These are phyloP conservation scores for Plenodomus lindquistii DNA, from an alignment of 2,329 filamentous ascomycete genomes.

Conservation along the genomic window DNA sequence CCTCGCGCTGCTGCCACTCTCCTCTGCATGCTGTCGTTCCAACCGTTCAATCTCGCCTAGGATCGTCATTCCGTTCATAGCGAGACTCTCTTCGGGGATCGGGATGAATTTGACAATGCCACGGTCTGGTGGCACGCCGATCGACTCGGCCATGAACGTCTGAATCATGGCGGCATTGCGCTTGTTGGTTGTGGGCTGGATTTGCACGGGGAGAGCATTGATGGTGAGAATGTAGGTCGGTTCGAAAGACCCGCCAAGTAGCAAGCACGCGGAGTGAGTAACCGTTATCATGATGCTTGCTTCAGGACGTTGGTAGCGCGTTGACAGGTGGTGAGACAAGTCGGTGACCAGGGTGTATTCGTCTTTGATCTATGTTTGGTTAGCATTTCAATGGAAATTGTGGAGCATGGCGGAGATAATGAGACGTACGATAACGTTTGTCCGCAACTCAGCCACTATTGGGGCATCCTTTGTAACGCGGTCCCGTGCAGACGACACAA, in stretches of 20 bases:
- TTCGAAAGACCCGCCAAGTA: conserved; percentile 75
- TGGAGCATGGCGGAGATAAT: conserved; percentile 11
- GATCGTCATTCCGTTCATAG: conserved; percentile 71
- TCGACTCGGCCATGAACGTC: conserved; percentile 70
- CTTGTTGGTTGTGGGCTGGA: conserved; percentile 77
- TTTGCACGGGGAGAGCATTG: conserved; percentile 67
- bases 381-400: conserved; percentile 18
- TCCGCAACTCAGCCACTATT: conserved; percentile 53
- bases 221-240: conserved; percentile 80
- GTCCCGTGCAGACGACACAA: conserved; percentile 44
- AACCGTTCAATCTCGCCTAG: conserved; percentile 68
- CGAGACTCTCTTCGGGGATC: conserved; percentile 72
- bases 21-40: conserved; percentile 51
- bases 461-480: conserved; percentile 51
- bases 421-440: conserved; percentile 56
- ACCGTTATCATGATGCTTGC: conserved; percentile 75
- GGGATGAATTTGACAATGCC: conserved; percentile 75
- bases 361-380: conserved; percentile 65
- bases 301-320: conserved; percentile 74
- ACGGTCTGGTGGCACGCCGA: conserved; percentile 67
- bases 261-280: conserved; percentile 74
- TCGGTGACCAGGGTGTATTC: conserved; percentile 75
- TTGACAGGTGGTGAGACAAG: conserved; percentile 72
- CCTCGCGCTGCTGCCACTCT: conserved; percentile 48
- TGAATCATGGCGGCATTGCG: conserved; percentile 80